Evolutionary conservation across 2,329 filamentous ascomycete genomes (phyloP).

Genomic region (Microdochium trichocladiopsis): DNA sequence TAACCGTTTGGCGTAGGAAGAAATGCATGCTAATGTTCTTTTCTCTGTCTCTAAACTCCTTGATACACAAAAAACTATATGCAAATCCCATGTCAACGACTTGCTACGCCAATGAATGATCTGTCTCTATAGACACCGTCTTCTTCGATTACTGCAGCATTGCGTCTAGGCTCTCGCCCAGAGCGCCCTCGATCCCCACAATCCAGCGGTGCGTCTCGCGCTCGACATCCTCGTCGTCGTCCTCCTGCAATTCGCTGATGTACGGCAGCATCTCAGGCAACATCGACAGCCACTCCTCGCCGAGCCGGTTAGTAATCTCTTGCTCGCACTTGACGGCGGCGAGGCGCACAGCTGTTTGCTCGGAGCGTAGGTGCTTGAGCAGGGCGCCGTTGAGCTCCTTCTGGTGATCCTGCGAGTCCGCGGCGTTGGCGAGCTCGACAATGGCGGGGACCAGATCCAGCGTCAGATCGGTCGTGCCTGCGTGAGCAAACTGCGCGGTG

Average conservation of each 20-base stretch:
- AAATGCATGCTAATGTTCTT: no score
- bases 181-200: constrained; percentile 75
- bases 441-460: constrained; percentile 65
- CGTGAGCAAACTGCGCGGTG: constrained; percentile 56
- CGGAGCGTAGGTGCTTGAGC: constrained; percentile 70
- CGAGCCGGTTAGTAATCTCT: constrained; percentile 68
- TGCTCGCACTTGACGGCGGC: constrained; percentile 80
- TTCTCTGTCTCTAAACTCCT: no score
- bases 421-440: constrained; percentile 70
- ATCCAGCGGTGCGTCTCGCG: constrained; percentile 87
- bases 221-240: constrained; percentile 92
- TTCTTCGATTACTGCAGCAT: constrained; percentile 88
- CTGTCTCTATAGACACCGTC: no score
- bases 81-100: no score
- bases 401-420: constrained; percentile 82
- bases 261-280: constrained; percentile 94
- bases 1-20: no score
- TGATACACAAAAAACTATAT: no score
- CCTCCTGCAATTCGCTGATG: constrained; percentile 92
- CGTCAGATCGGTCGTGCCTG: constrained; percentile 31
- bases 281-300: constrained; percentile 89
- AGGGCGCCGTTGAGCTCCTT: constrained; percentile 79
- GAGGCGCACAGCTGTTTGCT: constrained; percentile 64
- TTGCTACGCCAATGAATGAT: no score
- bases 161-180: constrained; percentile 84